A percentile compares a stretch with the other conserved stretches of the same genome.
Conservation (phyloP, 2,329 filamentous ascomycete species). For the Colletotrichum sp. region DNA sequence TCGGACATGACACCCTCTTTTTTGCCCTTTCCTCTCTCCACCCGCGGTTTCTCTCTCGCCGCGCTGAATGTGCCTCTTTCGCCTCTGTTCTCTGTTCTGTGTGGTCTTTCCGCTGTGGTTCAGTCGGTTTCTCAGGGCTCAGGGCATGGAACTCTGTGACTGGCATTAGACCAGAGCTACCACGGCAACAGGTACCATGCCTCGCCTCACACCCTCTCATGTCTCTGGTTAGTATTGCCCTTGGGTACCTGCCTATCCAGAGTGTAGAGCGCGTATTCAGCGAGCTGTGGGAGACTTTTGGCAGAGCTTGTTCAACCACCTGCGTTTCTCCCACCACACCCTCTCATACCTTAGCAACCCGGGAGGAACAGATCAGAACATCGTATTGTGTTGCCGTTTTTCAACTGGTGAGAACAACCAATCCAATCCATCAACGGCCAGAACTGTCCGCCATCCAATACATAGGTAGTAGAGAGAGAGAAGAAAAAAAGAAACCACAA, state of each 20-base stretch:
- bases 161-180: background rate
- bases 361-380: background rate
- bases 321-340: background rate
- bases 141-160: background rate
- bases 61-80: background rate
- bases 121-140: background rate
- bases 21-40: background rate
- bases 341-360: background rate
- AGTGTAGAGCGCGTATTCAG: background rate
- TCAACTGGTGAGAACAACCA: background rate
- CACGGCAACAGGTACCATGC: background rate
- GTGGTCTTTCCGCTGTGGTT: background rate
- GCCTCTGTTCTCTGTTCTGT: background rate
- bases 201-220: background rate
- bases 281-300: background rate
- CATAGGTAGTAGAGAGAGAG: background rate
- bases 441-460: background rate
- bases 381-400: background rate
- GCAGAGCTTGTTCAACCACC: background rate
- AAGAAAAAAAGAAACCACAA: background rate
- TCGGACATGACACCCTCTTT: slow-evolving; percentile 17
- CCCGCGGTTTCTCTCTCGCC: background rate
- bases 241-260: background rate
- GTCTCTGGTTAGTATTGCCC: background rate
- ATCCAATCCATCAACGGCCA: background rate